A percentile compares a stretch with the other conserved stretches of the same genome.
Evolutionary conservation across 1,284 basidiomycete species (phyloP).

Genomic region (Omphalotus olearius): DNA sequence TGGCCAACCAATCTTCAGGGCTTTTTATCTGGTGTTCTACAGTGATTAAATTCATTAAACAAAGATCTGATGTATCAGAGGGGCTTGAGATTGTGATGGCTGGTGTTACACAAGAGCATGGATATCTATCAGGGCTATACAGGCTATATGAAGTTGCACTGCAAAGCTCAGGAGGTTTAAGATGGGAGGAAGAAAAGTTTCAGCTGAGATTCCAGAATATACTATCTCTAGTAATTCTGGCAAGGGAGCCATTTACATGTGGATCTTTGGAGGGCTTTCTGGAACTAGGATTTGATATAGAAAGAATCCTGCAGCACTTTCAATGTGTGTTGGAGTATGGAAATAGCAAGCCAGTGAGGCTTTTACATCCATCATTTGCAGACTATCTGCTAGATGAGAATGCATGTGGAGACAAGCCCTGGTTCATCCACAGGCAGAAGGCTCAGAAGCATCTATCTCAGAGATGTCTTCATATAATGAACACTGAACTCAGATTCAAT

Average conservation of each 20-base stretch:
- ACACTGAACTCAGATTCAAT: neutral
- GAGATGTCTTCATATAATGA: neutral
- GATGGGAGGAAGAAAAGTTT: no score
- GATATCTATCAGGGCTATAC: neutral
- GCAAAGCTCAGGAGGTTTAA: neutral
- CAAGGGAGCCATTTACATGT: neutral
- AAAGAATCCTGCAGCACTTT: neutral
- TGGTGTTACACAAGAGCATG: no score
- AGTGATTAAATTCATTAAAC: no score
- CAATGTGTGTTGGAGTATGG: neutral
- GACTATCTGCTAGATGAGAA: neutral
- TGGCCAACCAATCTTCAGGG: no score
- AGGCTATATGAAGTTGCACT: neutral
- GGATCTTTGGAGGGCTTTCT: neutral
- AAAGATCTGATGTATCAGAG: no score
- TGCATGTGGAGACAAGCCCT: neutral
- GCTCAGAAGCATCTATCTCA: neutral
- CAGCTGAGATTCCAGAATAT: slow-evolving; percentile 1
- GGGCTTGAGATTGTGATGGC: no score
- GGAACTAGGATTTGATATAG: neutral
- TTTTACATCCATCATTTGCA: slow-evolving; percentile 3
- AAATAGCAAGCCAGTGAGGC: neutral
- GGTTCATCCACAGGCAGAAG: neutral
- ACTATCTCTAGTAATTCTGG: neutral
- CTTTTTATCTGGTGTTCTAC: no score